Base-by-base conservation (phyloP, 2,329 filamentous ascomycete species). In the Escovopsis weberi region DNA sequence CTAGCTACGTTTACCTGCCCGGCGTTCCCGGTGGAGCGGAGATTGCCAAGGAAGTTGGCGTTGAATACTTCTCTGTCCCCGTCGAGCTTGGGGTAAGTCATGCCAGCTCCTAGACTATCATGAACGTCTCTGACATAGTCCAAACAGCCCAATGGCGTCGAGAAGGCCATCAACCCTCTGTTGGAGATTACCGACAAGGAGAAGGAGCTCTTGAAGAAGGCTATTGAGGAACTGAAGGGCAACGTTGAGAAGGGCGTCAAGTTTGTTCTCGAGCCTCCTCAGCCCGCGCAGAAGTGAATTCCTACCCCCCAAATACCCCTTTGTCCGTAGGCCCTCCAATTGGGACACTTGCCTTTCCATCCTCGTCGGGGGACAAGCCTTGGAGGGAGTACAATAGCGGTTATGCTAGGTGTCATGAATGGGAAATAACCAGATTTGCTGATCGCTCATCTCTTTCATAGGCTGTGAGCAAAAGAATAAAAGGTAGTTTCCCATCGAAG, bases 31-130 rank as follows among this genome's bases (percentile, higher is more conserved):
- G 89, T 48, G 91, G 91, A 58, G 83, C 89, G 42, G 85, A 77
- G 52, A 82, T 98, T 55, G 75, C 74, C 49, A 86, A 94, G 74
- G 77, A 80, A 58, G 86, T 82, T 48, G 88, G 87, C 53, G 66
- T 75, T 50, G 88, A 98, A 44, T 98, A 85, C 74, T 98, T 98
- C 78, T 94, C 91, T 45, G 86, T 93, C 43, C 89, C 88, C 47
- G 78, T 96, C 53, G 85, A 94, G 69, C 86, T 98, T 53, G 91
- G 91, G 59, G 87, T 93, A 82, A 70, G 85, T 74, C 43, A 8
- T 37, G 10, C 33, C 15, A 30, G 15, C 23, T 12, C 37, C 30
- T 39, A 6, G 26, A 32, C 11, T 11, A 32, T 32, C 28, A 11
- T 32, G 28, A 32, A 32, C 28, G 28, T 32, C 28, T 32, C 28